Evolutionary conservation across 2,329 filamentous ascomycete genomes (phyloP), one percentile per base, ranked within the genome.

Genomic region (Microdochium nivale): DNA sequence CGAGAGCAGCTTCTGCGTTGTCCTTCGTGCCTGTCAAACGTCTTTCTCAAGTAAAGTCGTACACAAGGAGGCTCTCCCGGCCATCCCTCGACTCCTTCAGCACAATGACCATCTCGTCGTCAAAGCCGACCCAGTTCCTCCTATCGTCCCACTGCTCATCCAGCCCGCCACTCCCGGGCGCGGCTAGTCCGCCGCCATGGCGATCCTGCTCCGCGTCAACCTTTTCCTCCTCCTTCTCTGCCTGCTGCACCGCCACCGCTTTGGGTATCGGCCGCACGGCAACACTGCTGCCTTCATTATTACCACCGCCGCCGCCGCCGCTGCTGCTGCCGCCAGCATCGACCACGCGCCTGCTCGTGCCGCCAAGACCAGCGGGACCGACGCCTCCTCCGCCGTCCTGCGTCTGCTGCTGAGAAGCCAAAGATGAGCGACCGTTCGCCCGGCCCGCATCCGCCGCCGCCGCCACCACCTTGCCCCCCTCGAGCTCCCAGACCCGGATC

Each of bases 41-140:
- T n/a, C n/a, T n/a, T n/a, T n/a, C n/a, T 66, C 60, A 88, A 30
- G 87, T 89, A 68, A 96, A 96, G 67, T 96, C 88, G 64, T 96
- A 96, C 44, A 94, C 83, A 62, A 91, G 79, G 55, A 96, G 67
- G 54, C 86, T 83, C 63, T 92, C 87, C 37, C 78, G 77, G 1
- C 87, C 87, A 25, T 79, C 73, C 25, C 71, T 67, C 56, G 81
- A 79, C 68, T 92, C 87, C 57, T 88, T 85, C 49, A 95, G 73
- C 43, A 96, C 82, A 55, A 95, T 84, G n/a, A 96, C 87, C 70
- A 90, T 90, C 67, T 95, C 88, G 44, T 95, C 89, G 61, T 96
- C 90, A 61, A 96, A 96, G 0, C 88, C 89, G 9, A 96, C 83
- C 81, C 87, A 92, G 49, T 79, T 79, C 53, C 75, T 70, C 48